A percentile compares a stretch with the other conserved stretches of the same genome.
These are phyloP conservation scores for Nitzschia inconspicua DNA, from an alignment of 108 stramenopile genomes.

Conservation along the genomic window DNA sequence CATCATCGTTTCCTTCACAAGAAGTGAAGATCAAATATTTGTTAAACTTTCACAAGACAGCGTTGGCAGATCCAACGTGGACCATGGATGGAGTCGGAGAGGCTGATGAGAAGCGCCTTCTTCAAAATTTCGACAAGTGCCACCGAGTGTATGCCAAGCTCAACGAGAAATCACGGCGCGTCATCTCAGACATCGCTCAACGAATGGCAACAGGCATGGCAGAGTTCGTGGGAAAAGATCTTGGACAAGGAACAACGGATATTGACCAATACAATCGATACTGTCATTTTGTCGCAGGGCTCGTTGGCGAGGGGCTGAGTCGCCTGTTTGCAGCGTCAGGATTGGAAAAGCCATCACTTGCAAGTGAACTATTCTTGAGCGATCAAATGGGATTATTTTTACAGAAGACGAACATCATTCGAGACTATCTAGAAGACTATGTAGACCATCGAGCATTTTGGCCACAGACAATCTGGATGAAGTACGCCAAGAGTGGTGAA, in stretches of 20 bases:
- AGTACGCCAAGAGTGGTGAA: constrained; percentile 71
- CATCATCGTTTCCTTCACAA: constrained; percentile 77
- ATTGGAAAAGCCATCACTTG: constrained; percentile 65
- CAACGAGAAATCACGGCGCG: constrained; percentile 48
- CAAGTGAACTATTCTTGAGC: constrained; percentile 63
- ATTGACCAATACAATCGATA: constrained; percentile 92
- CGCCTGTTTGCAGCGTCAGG: constrained; percentile 90
- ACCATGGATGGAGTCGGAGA: constrained; percentile 91
- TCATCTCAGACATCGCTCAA: constrained; percentile 93
- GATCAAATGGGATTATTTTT: constrained; percentile 99
- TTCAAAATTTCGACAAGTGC: constrained; percentile 92
- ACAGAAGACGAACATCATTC: constrained; percentile 99
- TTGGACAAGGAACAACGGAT: constrained; percentile 95
- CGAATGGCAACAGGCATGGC: constrained; percentile 99
- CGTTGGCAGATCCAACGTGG: constrained; percentile 85
- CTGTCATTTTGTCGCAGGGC: constrained; percentile 98
- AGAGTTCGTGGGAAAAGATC: constrained; percentile 94
- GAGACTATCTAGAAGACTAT: constrained; percentile 99
- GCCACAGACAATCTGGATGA: constrained; percentile 95
- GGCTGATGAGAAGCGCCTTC: constrained; percentile 86
- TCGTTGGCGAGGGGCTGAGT: constrained; percentile 97
- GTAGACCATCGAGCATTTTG: constrained; percentile 99
- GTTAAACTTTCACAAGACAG: constrained; percentile 81
- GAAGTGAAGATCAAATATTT: constrained; percentile 86
- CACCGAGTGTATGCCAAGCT: constrained; percentile 79